Evolutionary conservation across 306 rosid species (phyloP).

Genomic region (Cucumis hystrix): DNA sequence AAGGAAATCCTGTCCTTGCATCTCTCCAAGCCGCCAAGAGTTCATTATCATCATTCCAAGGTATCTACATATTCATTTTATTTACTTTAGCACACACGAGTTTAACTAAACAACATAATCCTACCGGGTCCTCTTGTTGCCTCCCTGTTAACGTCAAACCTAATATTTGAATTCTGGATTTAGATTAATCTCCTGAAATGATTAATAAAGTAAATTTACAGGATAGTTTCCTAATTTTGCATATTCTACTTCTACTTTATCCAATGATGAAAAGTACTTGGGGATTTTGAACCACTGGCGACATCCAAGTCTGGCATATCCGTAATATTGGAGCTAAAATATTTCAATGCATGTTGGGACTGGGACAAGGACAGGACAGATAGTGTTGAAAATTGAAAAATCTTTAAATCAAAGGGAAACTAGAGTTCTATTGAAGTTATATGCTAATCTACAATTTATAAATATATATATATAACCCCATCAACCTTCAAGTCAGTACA

Average conservation of each 20-base stretch:
- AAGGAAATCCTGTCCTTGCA: conserved; percentile 82
- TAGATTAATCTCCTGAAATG: background rate
- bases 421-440: background rate
- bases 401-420: background rate
- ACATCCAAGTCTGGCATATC: background rate
- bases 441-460: background rate
- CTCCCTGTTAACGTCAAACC: background rate
- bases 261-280: background rate
- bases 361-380: background rate
- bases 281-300: background rate
- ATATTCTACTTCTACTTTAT: background rate
- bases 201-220: background rate
- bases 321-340: background rate
- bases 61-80: conserved; percentile 33
- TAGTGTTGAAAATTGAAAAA: background rate
- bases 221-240: background rate
- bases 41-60: conserved; percentile 72
- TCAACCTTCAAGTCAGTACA: background rate
- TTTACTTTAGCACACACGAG: background rate
- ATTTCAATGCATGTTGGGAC: background rate
- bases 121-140: background rate
- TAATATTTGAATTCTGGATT: background rate
- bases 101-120: background rate
- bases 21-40: conserved; percentile 85
- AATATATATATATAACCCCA: too few relatives aligned